A percentile compares a stretch with the other conserved stretches of the same genome.
Conservation (phyloP, 176 grass and related monocot genomes). For the Olyra latifolia region DNA sequence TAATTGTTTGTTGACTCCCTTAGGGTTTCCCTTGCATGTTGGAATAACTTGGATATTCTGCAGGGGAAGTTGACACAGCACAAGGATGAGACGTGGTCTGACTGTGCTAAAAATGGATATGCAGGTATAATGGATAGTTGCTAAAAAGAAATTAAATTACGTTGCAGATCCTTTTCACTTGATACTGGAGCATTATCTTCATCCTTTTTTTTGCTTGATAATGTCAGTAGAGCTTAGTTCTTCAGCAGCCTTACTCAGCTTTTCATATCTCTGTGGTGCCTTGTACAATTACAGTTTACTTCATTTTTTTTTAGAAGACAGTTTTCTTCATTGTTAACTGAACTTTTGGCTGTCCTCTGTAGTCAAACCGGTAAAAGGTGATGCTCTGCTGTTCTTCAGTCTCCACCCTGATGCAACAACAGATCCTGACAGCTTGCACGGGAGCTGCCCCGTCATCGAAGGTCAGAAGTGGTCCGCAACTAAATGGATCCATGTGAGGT, state of each 20-base stretch:
- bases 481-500: conserved; percentile 97
- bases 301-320: background rate
- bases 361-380: conserved; percentile 81
- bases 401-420: conserved; percentile 68
- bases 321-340: conserved; percentile 3
- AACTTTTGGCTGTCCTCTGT: conserved; percentile 15
- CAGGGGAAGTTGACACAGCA: conserved; percentile 70
- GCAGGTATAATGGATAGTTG: conserved; percentile 50
- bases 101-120: conserved; percentile 87
- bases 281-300: background rate
- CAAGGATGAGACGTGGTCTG: conserved; percentile 80
- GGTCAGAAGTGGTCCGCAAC: conserved; percentile 94
- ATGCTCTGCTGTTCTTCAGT: conserved; percentile 89
- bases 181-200: background rate
- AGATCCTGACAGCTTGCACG: conserved; percentile 80
- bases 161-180: background rate
- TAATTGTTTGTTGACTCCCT: conserved; percentile 29
- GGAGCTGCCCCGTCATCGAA: conserved; percentile 78
- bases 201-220: background rate
- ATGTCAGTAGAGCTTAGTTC: background rate
- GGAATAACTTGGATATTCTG: conserved; percentile 31
- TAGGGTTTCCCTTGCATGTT: conserved; percentile 2
- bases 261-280: background rate
- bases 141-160: conserved; percentile 7
- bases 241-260: background rate